Evolutionary conservation across 352 stramenopile species (phyloP).

Genomic region (Phytophthora crassamura): DNA sequence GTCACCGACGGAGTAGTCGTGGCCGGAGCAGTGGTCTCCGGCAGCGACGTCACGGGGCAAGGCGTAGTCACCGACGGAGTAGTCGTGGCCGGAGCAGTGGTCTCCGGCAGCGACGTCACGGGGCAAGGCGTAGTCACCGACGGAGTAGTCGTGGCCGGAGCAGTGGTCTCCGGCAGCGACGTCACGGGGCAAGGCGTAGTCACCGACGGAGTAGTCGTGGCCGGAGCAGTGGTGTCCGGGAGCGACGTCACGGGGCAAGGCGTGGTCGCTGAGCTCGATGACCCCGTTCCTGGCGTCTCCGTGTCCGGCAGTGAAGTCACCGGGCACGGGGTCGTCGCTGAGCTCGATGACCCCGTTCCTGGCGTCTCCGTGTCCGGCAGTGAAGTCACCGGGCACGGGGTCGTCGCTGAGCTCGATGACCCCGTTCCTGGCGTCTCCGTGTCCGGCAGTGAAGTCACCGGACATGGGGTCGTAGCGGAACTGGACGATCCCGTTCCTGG

Average conservation of each 20-base stretch:
- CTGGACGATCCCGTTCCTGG: neutral
- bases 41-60: conserved; percentile 11
- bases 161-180: conserved; percentile 6
- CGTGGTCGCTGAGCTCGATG: neutral
- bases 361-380: conserved; percentile 2
- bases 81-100: neutral
- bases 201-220: neutral
- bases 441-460: conserved; percentile 17
- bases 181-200: conserved; percentile 7
- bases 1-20: neutral
- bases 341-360: neutral
- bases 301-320: conserved; percentile 8
- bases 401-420: neutral
- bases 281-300: no score
- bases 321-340: neutral
- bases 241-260: conserved; percentile 10
- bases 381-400: conserved; percentile 5
- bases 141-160: neutral
- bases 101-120: conserved; percentile 8
- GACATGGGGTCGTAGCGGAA: conserved; percentile 11
- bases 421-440: neutral
- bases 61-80: neutral
- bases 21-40: conserved; percentile 1
- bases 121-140: conserved; percentile 5
- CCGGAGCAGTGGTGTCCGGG: neutral